These are phyloP conservation scores for Sicyos baderoa DNA, from an alignment of 306 rosid genomes.

Conservation along the genomic window DNA sequence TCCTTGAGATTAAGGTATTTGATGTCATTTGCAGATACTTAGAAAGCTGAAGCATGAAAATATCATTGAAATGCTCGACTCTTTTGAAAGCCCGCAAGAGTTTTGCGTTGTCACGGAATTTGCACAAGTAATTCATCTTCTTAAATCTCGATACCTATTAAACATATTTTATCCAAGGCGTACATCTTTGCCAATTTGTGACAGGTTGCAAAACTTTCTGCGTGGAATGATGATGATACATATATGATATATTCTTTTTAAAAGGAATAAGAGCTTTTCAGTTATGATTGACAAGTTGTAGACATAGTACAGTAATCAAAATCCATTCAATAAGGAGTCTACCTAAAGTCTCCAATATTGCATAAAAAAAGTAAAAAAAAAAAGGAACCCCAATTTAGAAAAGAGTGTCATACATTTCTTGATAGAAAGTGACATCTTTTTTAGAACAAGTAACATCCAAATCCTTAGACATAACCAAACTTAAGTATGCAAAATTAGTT, in stretches of 20 bases:
- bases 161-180: slow-evolving; percentile 9
- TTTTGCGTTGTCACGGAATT: slow-evolving; percentile 97
- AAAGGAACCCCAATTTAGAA: not conserved
- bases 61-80: slow-evolving; percentile 94
- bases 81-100: slow-evolving; percentile 93
- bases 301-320: not conserved
- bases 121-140: slow-evolving; percentile 60
- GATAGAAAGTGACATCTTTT: slow-evolving; percentile 7
- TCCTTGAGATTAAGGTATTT: not conserved
- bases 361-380: not conserved
- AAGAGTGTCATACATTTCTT: not conserved
- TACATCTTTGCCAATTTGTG: not conserved
- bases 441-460: not conserved
- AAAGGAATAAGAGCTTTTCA: not conserved
- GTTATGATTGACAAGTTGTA: not conserved
- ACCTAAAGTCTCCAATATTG: not conserved
- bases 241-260: too few relatives aligned
- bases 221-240: not conserved
- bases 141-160: slow-evolving; percentile 11
- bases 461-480: not conserved
- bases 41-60: slow-evolving; percentile 91
- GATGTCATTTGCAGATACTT: slow-evolving; percentile 51
- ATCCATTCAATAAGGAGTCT: not conserved
- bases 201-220: not conserved
- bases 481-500: slow-evolving; percentile 5